A percentile compares a stretch with the other conserved stretches of the same genome.
Conservation (phyloP, 495 filamentous ascomycete genomes). For the Neurospora discreta region DNA sequence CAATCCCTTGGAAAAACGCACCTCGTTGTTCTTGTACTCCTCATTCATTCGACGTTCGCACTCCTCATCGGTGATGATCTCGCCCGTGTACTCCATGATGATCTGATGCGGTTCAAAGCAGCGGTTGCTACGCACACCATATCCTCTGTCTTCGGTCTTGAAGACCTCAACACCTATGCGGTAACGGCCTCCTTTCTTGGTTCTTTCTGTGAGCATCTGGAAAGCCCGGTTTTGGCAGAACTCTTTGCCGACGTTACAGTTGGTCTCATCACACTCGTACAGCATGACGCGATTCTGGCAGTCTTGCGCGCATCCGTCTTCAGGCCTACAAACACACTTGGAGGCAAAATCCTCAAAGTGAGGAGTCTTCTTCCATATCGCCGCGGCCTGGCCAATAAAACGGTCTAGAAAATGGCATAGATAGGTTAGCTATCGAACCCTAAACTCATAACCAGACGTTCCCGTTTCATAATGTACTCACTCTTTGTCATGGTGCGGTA, state of each 20-base stretch:
- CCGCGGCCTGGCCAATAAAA: slow-evolving; percentile 81
- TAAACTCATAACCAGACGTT: neutral
- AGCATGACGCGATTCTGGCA: slow-evolving; percentile 95
- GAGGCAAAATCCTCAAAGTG: slow-evolving; percentile 59
- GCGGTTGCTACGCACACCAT: slow-evolving; percentile 82
- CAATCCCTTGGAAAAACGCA: slow-evolving; percentile 30
- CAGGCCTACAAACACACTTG: slow-evolving; percentile 66
- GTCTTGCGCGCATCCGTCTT: slow-evolving; percentile 73
- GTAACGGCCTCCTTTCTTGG: slow-evolving; percentile 69
- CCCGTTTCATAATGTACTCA: slow-evolving; percentile 21
- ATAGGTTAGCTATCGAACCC: slow-evolving; percentile 3
- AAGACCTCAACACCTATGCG: slow-evolving; percentile 89
- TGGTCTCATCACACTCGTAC: slow-evolving; percentile 87
- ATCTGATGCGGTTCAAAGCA: slow-evolving; percentile 84
- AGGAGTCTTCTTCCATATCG: slow-evolving; percentile 71
- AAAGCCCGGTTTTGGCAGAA: slow-evolving; percentile 82
- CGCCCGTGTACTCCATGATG: slow-evolving; percentile 94
- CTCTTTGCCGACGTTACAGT: slow-evolving; percentile 62
- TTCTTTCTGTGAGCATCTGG: slow-evolving; percentile 62
- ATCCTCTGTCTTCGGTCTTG: slow-evolving; percentile 80
- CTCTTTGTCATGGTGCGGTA: slow-evolving; percentile 87
- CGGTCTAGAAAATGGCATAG: slow-evolving; percentile 47
- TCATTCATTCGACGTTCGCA: slow-evolving; percentile 88
- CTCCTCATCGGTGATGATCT: slow-evolving; percentile 90
- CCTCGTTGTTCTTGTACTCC: slow-evolving; percentile 83